Evolutionary conservation across 176 grass and related monocot species (phyloP).

Genomic region (Poa pratensis): DNA sequence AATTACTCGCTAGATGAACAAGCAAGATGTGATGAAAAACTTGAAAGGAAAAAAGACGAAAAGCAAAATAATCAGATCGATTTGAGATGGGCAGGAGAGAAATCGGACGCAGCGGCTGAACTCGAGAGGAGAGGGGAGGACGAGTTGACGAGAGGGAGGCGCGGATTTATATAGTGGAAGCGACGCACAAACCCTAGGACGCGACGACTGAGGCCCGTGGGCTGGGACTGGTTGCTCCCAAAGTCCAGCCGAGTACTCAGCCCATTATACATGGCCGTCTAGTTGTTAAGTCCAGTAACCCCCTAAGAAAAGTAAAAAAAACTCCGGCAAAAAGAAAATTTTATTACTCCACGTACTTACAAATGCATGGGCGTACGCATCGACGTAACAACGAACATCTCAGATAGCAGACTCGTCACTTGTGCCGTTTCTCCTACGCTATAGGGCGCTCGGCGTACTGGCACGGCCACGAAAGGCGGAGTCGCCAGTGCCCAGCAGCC

Average conservation of each 20-base stretch:
- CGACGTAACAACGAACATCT: neutral
- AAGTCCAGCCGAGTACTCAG: too few species aligned
- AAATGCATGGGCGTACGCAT: too few species aligned
- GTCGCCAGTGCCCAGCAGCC: neutral
- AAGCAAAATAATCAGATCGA: neutral
- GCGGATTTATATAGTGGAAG: neutral
- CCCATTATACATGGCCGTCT: too few species aligned
- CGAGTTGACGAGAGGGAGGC: neutral
- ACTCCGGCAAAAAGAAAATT: too few species aligned
- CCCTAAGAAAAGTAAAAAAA: too few species aligned
- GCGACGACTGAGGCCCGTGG: neutral
- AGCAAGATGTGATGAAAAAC: neutral
- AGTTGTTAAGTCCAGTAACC: too few species aligned
- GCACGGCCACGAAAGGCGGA: neutral
- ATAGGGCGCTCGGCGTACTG: neutral
- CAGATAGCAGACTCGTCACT: neutral
- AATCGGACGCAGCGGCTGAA: neutral
- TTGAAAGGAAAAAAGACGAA: neutral
- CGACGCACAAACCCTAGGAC: neutral
- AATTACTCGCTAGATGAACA: neutral
- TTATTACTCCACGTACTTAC: too few species aligned
- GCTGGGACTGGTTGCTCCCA: neutral
- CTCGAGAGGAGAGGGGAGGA: neutral
- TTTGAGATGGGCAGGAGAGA: neutral
- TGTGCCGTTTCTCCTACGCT: neutral